Conservation (phyloP, 108 stramenopile genomes). For the Cyclostephanos tholiformis region DNA sequence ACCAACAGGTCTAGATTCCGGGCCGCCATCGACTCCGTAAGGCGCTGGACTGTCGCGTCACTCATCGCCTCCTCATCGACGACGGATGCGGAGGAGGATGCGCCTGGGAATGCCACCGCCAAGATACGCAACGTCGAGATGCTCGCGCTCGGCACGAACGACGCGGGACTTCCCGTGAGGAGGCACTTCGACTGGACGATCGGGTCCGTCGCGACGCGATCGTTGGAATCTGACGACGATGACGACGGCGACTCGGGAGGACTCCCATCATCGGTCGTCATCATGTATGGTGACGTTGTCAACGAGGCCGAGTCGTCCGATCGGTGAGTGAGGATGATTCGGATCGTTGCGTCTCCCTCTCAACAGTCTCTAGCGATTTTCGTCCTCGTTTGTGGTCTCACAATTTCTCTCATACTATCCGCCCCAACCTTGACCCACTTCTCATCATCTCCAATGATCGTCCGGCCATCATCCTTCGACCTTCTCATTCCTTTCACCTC, state of each 20-base stretch:
- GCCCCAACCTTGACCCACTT: background rate
- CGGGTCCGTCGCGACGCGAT: slow-evolving; percentile 13
- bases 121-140: slow-evolving; percentile 51
- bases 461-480: background rate
- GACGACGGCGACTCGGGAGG: background rate
- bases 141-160: slow-evolving; percentile 41
- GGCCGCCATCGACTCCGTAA: slow-evolving; percentile 26
- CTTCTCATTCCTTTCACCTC: too few species aligned
- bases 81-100: slow-evolving; percentile 7
- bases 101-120: background rate
- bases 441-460: background rate
- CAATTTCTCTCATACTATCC: too few species aligned
- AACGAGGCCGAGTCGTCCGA: slow-evolving; percentile 28
- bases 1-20: slow-evolving; percentile 22
- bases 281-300: slow-evolving; percentile 30
- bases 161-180: slow-evolving; percentile 36
- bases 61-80: background rate
- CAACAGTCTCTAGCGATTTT: too few species aligned
- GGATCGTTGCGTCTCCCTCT: too few species aligned
- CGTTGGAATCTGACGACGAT: background rate
- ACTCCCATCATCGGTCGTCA: slow-evolving; percentile 8
- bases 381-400: too few species aligned
- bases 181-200: slow-evolving; percentile 53
- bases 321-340: slow-evolving; percentile 40
- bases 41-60: background rate